Evolutionary conservation across 768 basidiomycete genomes (phyloP).

Genomic region (Pleurotus giganteus): DNA sequence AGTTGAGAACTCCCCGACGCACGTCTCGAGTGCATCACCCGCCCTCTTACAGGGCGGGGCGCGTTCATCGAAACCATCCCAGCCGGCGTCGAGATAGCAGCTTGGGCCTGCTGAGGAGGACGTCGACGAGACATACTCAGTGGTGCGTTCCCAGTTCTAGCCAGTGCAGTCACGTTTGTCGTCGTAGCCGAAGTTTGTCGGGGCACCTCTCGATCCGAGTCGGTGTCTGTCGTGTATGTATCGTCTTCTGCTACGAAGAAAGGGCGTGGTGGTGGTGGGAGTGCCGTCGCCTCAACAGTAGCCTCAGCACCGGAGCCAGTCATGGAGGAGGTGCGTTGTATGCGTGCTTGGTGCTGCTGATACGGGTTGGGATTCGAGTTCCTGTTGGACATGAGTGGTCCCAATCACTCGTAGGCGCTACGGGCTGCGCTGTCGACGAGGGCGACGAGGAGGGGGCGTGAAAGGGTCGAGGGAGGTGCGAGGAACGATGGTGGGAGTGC

Average conservation of each 20-base stretch:
- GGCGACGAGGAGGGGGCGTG: background rate
- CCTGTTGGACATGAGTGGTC: background rate
- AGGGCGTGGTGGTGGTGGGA: background rate
- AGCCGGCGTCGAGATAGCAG: no score
- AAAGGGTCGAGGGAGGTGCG: background rate
- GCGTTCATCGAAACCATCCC: background rate
- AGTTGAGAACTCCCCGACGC: background rate
- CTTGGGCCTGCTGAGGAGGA: background rate
- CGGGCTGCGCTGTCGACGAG: background rate
- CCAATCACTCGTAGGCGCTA: background rate
- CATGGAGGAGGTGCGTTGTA: background rate
- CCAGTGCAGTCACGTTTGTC: background rate
- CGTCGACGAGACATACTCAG: background rate
- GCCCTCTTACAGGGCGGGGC: background rate
- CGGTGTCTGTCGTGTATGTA: background rate
- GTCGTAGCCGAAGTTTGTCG: background rate
- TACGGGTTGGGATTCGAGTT: background rate
- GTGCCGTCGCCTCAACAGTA: background rate
- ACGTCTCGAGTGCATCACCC: background rate
- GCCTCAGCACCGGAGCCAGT: background rate
- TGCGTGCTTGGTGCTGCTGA: background rate
- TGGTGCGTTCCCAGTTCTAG: no score
- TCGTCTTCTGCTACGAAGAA: constrained; percentile 5
- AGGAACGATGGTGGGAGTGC: background rate
- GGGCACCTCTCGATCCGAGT: constrained; percentile 3